Percentiles rank a stretch among this genome's conserved stretches.
phyloP scores from a whole-genome alignment of 257 asterid genomes.

The Solanum neorickii region DNA sequence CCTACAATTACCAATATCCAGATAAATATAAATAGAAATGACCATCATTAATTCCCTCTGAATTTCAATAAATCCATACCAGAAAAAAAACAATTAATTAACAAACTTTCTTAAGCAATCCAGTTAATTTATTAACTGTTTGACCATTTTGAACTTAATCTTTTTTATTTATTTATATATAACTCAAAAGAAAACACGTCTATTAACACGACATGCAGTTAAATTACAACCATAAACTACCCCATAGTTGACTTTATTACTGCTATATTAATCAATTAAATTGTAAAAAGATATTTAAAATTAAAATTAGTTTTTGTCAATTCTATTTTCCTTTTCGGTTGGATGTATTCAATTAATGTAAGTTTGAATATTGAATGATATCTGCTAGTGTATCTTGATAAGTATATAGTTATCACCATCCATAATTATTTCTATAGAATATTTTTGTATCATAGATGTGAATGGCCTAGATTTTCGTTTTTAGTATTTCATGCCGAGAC shows the following conservation, averaged over 20 bases:
- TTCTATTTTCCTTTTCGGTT: background rate
- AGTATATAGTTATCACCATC: background rate
- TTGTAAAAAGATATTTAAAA: background rate
- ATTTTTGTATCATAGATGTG: background rate
- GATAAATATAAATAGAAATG: background rate
- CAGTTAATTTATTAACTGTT: background rate
- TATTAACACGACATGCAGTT: background rate
- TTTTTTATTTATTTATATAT: no score
- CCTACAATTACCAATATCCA: background rate
- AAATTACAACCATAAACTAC: background rate
- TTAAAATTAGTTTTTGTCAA: background rate
- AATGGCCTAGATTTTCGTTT: background rate
- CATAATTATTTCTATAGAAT: no score
- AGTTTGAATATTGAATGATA: background rate
- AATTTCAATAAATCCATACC: background rate
- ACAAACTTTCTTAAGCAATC: background rate
- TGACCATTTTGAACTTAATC: background rate
- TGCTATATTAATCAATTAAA: background rate
- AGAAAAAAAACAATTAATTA: background rate
- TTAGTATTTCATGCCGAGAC: background rate
- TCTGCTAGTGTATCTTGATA: background rate
- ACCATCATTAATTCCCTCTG: background rate
- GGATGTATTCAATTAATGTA: background rate
- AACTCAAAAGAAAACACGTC: background rate
- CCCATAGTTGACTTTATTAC: slow-evolving; percentile 5